Conservation (phyloP, 495 filamentous ascomycete species). For the Penicillium parvum region DNA sequence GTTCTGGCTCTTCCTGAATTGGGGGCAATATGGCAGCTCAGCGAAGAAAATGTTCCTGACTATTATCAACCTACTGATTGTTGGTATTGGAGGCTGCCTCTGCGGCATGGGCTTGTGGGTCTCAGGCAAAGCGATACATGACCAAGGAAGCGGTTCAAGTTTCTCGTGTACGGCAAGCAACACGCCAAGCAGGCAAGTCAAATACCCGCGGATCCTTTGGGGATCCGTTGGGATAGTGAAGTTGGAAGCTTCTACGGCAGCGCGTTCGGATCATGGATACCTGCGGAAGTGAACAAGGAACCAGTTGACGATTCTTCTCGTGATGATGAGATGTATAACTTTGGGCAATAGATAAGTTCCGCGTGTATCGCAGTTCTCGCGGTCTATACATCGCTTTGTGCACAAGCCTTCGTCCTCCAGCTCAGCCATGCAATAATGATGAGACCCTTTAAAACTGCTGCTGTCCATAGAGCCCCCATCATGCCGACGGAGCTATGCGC, state of each 20-base stretch:
- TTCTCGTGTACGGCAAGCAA: slow-evolving; percentile 25
- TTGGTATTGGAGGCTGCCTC: slow-evolving; percentile 22
- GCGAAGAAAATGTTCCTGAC: slow-evolving; percentile 27
- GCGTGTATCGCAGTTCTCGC: too few relatives aligned
- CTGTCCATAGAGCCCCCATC: slow-evolving; percentile 61
- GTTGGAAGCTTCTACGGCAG: too few relatives aligned
- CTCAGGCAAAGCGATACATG: slow-evolving; percentile 39
- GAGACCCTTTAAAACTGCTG: slow-evolving; percentile 49
- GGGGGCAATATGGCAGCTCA: slow-evolving; percentile 21
- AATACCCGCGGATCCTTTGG: too few relatives aligned
- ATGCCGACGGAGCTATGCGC: slow-evolving; percentile 53
- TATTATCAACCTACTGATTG: slow-evolving; percentile 25
- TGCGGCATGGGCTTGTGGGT: slow-evolving; percentile 39
- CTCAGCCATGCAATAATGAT: slow-evolving; percentile 52
- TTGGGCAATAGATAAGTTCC: too few relatives aligned
- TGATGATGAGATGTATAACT: too few relatives aligned
- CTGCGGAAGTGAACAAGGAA: too few relatives aligned
- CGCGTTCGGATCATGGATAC: too few relatives aligned
- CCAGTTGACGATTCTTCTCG: too few relatives aligned
- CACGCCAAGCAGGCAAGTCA: too few relatives aligned
- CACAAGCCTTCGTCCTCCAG: slow-evolving; percentile 34
- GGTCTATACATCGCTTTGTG: too few relatives aligned
- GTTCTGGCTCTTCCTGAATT: slow-evolving; percentile 39
- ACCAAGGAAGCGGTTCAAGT: slow-evolving; percentile 24
- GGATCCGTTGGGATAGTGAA: too few relatives aligned